Base-by-base conservation (phyloP, 1,284 basidiomycete species). In the Pseudozyma pruni region DNA sequence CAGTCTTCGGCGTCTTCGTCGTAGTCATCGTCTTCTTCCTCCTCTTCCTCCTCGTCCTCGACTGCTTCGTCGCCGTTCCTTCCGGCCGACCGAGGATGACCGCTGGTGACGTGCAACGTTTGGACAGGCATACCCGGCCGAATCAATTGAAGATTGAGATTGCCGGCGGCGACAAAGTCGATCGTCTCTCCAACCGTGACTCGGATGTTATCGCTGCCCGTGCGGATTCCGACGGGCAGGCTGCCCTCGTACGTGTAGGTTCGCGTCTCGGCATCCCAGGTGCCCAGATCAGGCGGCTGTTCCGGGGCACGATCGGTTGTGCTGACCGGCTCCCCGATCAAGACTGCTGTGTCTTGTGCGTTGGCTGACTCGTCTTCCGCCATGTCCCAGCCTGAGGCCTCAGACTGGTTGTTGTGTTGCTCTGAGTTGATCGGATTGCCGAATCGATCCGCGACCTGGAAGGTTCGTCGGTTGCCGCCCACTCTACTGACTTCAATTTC, bases 1-100 rank as follows among this genome's bases (percentile, higher is more conserved):
- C 46, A 61, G 34, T 60, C 60, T 31, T 70, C 56, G 13, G 57
- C 67, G 6, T 63, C 56, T 23, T 56, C 60, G 22, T 70, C 71
- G 22, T 50, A 55, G 32, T 66, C 66, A 20, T 54, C 54, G 17
- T 69, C 61, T 1, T 56, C 49, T 4, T 48, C 59, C n/a, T 53
- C 54, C 5, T 59, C 47, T 1, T 45, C 46, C 6, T 46, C 48
- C 4, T 49, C 52, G 8, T 55, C 47, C 20, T 14, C 46, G 8
- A 17, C 42, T 13, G 20, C 47, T 4, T 31, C 25, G 1, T 40
- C 50, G 23, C n/a, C 34, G 32, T 20, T 35, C 34, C 22, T 17
- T 31, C 27, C 8, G 27, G 34, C 11, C 31, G 38, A 34, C 11
- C 17, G 29, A 4, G 43, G 16, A 3, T 35, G 25, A 13, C 61